Evolutionary conservation across 768 basidiomycete genomes (phyloP), one percentile per base, ranked within the genome.

Genomic region (Boletus rubroflammeus): DNA sequence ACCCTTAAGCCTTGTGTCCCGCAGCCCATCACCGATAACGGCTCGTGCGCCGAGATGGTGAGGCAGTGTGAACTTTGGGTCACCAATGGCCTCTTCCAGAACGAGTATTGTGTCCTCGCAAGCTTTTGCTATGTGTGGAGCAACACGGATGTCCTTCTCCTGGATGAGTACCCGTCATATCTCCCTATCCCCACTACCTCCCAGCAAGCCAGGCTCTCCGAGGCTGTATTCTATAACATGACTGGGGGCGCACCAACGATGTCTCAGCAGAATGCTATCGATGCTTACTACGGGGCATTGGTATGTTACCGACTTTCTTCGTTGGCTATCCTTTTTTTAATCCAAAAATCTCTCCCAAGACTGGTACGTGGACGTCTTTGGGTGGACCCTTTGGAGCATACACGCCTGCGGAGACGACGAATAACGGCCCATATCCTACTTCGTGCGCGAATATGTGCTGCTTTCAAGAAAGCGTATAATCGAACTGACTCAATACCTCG

Each of bases 61-160:
- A 7, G 0, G 0, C 62, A 65, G 25, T 65, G 63, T 43, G 46
- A 51, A 23, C 53, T 60, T 19, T 66, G 61, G 58, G 63, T 63
- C 2, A 51, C 58, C 8, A 17, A 41, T 15, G 63, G 64, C 11
- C 55, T 66, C 6, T 64, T 64, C 61, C 64, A 63, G 43, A 66
- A 66, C 51, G 64, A 60, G 23, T 55, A 26, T 21, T 63, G 63
- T 26, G 61, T 64, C 9, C 63, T 64, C 31, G 64, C 58, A 5
- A 64, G 64, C 42, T 57, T 66, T 44, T 64, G 63, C 34, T 64
- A 63, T 15, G 61, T 61, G 2, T 58, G 59, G 61, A 63, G 55
- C 34, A 52, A 51, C 50, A 63, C 63, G 3, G 53, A 64, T 23
- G 61, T 66, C 7, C 53, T 63, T 8, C 55, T 64, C 38, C n/a